Percentiles rank a stretch among this genome's conserved stretches.
Conservation (phyloP, 2,329 filamentous ascomycete genomes). For the Septoria petroselini region DNA sequence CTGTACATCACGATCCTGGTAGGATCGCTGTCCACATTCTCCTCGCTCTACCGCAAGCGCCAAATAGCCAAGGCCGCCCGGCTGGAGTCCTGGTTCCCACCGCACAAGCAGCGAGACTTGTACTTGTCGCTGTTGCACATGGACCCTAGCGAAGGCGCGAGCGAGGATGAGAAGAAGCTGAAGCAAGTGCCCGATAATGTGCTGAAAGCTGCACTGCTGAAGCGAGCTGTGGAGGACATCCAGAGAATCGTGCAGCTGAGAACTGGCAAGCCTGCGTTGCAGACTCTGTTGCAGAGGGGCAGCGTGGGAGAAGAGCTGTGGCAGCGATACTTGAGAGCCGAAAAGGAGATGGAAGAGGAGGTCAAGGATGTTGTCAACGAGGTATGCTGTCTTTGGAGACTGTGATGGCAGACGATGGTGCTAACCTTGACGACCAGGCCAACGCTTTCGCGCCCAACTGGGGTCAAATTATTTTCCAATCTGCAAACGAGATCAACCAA, state of each 20-base stretch:
- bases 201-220: constrained; percentile 80
- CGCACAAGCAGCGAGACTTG: constrained; percentile 87
- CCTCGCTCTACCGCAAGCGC: constrained; percentile 85
- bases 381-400: constrained; percentile 51
- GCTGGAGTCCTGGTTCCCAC: constrained; percentile 89
- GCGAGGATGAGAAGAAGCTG: constrained; percentile 62
- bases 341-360: constrained; percentile 97
- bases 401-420: not conserved
- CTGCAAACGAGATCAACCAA: constrained; percentile 89
- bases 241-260: constrained; percentile 85
- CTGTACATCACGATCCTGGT: constrained; percentile 85
- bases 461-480: constrained; percentile 95
- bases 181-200: constrained; percentile 75
- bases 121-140: constrained; percentile 90
- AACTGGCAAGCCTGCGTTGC: constrained; percentile 82
- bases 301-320: constrained; percentile 95
- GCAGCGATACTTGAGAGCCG: constrained; percentile 85
- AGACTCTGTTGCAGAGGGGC: constrained; percentile 77
- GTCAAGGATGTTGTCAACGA: constrained; percentile 89
- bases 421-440: constrained; percentile 56
- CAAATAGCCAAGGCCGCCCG: constrained; percentile 77
- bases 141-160: constrained; percentile 49
- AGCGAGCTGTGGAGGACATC: constrained; percentile 89
- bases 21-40: constrained; percentile 88
- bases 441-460: constrained; percentile 85